Conservation (phyloP, 164 flowering plant species). For the Magnolia sinica region DNA sequence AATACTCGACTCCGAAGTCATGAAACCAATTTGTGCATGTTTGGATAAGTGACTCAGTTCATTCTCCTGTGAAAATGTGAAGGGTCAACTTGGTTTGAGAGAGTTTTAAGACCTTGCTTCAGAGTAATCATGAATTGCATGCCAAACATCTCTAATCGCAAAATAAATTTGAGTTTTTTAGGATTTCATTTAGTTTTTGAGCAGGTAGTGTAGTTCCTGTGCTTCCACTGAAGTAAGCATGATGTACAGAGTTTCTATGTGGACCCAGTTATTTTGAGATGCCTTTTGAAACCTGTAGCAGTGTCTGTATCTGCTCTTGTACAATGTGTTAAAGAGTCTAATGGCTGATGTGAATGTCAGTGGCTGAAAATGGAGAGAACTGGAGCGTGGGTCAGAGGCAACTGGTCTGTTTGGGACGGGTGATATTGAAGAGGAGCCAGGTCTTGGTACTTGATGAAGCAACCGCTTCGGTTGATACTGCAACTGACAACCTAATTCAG, state of each 20-base stretch:
- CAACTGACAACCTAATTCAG: conserved; percentile 80
- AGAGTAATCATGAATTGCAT: no score
- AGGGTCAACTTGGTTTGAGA: no score
- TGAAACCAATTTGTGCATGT: no score
- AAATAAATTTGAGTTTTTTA: no score
- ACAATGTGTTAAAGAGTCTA: neutral
- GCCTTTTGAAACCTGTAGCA: neutral
- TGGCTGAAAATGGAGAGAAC: conserved; percentile 82
- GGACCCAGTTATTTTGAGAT: neutral
- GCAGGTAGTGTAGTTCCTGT: neutral
- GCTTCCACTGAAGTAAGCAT: no score
- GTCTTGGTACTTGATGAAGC: conserved; percentile 88
- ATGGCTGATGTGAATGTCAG: conserved; percentile 27
- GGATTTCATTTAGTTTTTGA: no score
- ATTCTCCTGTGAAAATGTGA: no score
- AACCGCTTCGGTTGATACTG: conserved; percentile 87
- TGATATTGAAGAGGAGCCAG: conserved; percentile 72
- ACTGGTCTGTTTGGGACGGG: conserved; percentile 77
- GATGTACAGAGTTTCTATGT: no score
- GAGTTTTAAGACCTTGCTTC: no score
- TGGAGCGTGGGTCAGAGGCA: conserved; percentile 96
- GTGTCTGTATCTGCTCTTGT: neutral
- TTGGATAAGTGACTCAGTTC: no score
- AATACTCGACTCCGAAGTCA: no score
- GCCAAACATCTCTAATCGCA: no score